Base-by-base conservation (phyloP, 2,329 filamentous ascomycete genomes). In the Trichoderma afroharzianum region DNA sequence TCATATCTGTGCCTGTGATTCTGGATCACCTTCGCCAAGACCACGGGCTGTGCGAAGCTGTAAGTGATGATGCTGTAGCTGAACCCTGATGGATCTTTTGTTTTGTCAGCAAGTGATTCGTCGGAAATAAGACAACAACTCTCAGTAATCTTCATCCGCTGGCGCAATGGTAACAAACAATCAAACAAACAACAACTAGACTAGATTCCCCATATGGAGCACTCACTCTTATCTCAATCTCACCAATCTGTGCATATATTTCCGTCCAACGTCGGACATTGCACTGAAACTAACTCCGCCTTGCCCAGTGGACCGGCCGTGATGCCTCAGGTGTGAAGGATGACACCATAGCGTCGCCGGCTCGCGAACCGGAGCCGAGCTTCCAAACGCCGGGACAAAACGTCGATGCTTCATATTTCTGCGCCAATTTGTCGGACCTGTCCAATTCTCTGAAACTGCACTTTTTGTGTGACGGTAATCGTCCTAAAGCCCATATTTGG, bases 261-360 rank as follows among this genome's bases (percentile, higher is more conserved):
- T 50, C n/a, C 43, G n/a, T 47, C 43, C n/a, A 12, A 21, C 43
- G 4, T 50, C n/a, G 18, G 43, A n/a, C 47, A 12, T 53, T 21
- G 5, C 9, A 53, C 21, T 24, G 21, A 53, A 53, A 24, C 47
- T 21, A 53, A 53, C 47, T 53, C 47, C 47, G 47, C 24, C 47
- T 24, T n/a, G n/a, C n/a, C 47, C 11, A 24, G 47, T 39, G 39
- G 39, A 53, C 57, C 63, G 50, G 71, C 57, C 70, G 59, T 71
- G 71, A 28, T 70, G 71, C 71, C 71, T 72, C 47, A 72, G 71
- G 71, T 70, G 71, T 70, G 9, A 71, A 72, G 47, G 32, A 72
- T 72, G 71, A 72, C 71, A 70, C 71, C 71, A 72, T 72, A 62
- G 59, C 59, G 50, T 70, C 66, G 33, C 32, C 59, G 61, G 67